Evolutionary conservation across 495 filamentous ascomycete species (phyloP), one percentile per base, ranked within the genome.

Genomic region (Penicillium verhagenii): DNA sequence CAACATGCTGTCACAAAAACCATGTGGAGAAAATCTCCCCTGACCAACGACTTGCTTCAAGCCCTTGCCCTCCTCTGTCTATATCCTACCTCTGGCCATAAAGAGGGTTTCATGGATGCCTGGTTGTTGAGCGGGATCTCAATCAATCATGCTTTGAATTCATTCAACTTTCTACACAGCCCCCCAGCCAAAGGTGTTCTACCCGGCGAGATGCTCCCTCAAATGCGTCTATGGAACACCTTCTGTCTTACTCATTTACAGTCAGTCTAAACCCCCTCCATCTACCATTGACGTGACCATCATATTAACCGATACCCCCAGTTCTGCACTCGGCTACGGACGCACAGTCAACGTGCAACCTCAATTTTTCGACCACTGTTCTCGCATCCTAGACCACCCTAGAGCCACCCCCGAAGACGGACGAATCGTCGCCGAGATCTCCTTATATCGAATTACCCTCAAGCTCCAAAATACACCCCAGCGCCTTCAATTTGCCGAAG

Each of bases 101-200:
- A 69, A 49, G 70, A 70, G 28, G 58, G 64, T 5, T 67, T 67
- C 24, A 71, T 75, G 56, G 72, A 75, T 43, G 70, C 69, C 62
- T 75, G 72, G 72, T 62, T 75, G 28, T 51, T 75, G 64, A 75
- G 72, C 59, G 70, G 70, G 61, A 69, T 71, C 56, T 70, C 70
- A 21, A 71, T 75, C 54, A 70, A 75, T 50, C 72, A 75, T 61
- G 70, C 70, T 19, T 61, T 70, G 9, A 57, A 63, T 28, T 66
- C 70, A 25, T 71, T 74, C 55, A 57, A 56, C 20, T 72, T 72
- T 37, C 60, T 72, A 26, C 67, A 67, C 45, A 54, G 52, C 24
- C 38, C 47, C 5, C 61, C 65, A 7, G 48, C 40, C 16, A 71
- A 72, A 37, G 56, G 45, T 35, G 43, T 65, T 33, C 54, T 70